These are phyloP conservation scores for Chaetomiaceae sp. DNA, from an alignment of 2,329 filamentous ascomycete species.

Conservation along the genomic window DNA sequence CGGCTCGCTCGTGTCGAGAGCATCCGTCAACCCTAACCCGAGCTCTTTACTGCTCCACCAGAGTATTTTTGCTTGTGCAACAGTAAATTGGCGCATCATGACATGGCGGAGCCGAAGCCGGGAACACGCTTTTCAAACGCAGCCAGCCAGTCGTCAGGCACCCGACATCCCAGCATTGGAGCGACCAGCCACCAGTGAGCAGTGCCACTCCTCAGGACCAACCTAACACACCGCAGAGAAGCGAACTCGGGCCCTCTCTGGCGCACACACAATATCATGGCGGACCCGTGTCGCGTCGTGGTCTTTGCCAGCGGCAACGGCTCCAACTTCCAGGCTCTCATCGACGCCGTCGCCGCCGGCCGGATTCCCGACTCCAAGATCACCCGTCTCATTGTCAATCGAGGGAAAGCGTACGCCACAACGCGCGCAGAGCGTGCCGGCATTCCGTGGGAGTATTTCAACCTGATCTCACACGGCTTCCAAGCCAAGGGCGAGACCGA, in stretches of 20 bases:
- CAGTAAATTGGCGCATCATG: slow-evolving; percentile 13
- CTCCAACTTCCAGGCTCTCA: slow-evolving; percentile 71
- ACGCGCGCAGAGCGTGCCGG: slow-evolving; percentile 39
- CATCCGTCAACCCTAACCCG: slow-evolving; percentile 7
- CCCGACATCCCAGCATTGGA: no score
- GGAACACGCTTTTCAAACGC: neutral
- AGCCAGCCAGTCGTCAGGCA: no score
- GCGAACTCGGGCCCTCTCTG: neutral
- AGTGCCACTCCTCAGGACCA: no score
- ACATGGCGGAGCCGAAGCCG: slow-evolving; percentile 1
- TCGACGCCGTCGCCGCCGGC: slow-evolving; percentile 39
- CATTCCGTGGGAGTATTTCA: slow-evolving; percentile 76
- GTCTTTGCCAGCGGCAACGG: slow-evolving; percentile 70
- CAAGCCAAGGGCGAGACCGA: slow-evolving; percentile 54
- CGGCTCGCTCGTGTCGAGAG: no score
- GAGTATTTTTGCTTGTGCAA: slow-evolving; percentile 6
- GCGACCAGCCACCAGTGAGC: no score
- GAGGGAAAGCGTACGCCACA: slow-evolving; percentile 41
- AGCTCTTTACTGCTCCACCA: neutral
- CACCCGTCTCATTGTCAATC: slow-evolving; percentile 42
- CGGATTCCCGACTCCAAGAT: slow-evolving; percentile 39
- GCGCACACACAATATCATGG: slow-evolving; percentile 6
- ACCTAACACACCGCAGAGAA: no score
- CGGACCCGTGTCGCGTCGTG: slow-evolving; percentile 45
- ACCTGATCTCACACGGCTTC: slow-evolving; percentile 68